Base-by-base conservation (phyloP, 2,329 filamentous ascomycete genomes). In the Microcyclospora tardicrescens region DNA sequence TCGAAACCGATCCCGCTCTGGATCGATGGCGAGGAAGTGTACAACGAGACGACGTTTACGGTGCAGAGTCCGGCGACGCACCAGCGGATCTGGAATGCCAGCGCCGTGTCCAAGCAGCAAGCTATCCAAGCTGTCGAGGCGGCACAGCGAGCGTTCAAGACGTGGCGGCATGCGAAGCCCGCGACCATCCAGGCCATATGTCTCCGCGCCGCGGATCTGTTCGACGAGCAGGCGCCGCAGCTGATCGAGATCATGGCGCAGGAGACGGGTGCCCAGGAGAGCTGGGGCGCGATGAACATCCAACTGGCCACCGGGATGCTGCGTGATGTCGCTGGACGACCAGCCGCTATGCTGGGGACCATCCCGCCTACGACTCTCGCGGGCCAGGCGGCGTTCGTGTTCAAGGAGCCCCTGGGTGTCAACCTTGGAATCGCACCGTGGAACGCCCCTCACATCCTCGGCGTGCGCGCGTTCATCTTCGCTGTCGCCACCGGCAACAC, bases 351-450 rank as follows among this genome's bases (percentile, higher is more conserved):
- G 11, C 62, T 64, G 48, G 72, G 72, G 2, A 53, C 55, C 9
- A 67, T 72, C 13, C 72, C 71, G 0, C 59, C 59, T 2, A 63
- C 66, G 14, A 56, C 56, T 11, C 51, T 72, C 12, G 65, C 73
- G 29, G 69, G 67, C 0, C 67, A 68, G 16, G 67, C 62, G 35
- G 82, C 77, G 0, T 65, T 91, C 47, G 63, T 93, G 3, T 61
- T 79, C 46, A 79, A 77, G 54, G 81, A 87, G 60, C 84, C 85
- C 0, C 85, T 75, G 50, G 85, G 85, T 1, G 84, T 91, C 6
- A 69, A 87, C 12, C 63, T 93, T 24, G 78, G 75, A 2, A 85
- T 93, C 58, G 82, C 81, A 2, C 83, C 85, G 9, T 93, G 85
- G 84, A 86, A 77, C 45, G 72, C 72, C 0, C 72, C 69, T 8